Percentiles rank a stretch among this genome's conserved stretches.
Conservation (phyloP, 345 rosid species). For the Litchi chinensis region DNA sequence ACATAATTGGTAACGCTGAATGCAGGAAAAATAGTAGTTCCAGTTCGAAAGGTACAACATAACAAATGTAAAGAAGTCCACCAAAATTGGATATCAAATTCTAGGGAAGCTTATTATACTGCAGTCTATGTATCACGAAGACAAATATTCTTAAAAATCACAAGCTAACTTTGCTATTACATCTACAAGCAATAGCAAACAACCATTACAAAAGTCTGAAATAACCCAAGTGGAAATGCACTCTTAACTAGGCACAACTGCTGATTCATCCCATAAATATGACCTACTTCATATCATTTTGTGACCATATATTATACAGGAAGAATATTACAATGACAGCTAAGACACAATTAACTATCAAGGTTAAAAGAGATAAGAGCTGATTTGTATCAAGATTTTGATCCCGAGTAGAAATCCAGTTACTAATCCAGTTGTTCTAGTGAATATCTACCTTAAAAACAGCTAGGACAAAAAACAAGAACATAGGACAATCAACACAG, state of each 20-base stretch:
- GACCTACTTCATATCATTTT: background rate
- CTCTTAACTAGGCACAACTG: too few species aligned
- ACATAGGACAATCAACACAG: background rate
- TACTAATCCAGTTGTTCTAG: background rate
- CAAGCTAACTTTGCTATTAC: background rate
- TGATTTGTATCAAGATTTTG: background rate
- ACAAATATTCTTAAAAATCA: background rate
- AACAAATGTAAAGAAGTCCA: background rate
- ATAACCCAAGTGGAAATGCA: background rate
- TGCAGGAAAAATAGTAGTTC: background rate
- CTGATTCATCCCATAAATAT: background rate
- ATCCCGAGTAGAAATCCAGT: background rate
- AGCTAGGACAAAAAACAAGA: background rate
- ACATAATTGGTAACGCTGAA: background rate
- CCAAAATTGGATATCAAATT: background rate
- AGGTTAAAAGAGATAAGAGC: background rate
- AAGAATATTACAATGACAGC: too few species aligned
- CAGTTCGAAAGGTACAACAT: background rate
- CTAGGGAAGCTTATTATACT: background rate
- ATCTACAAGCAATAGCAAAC: background rate
- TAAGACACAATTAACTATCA: too few species aligned
- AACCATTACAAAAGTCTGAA: background rate
- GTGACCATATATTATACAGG: background rate
- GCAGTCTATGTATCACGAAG: background rate
- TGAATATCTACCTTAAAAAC: background rate